Base-by-base conservation (phyloP, 2,329 filamentous ascomycete species). In the Diatrype stigma region DNA sequence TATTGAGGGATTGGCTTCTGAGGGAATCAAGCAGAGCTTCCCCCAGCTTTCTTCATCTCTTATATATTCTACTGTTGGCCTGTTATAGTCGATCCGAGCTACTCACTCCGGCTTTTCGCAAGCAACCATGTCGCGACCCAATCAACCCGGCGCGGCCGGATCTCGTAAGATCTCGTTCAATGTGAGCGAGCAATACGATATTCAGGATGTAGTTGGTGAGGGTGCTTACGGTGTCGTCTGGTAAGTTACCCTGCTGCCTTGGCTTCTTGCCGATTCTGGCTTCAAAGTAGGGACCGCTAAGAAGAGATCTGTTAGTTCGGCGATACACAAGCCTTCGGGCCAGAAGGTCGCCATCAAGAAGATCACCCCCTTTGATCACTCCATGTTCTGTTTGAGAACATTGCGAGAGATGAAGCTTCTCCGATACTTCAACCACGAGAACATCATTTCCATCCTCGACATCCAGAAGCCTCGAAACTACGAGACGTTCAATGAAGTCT, bases 331-430 rank as follows among this genome's bases (percentile, higher is more conserved):
- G 76, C 94, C 94, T 21, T 97, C 94, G 0, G 87, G 91, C 56
- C 94, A 99, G 74, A 97, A 97, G 75, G 94, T 99, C 54, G 94
- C 94, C 55, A 99, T 99, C 80, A 99, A 99, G 81, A 99, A 99
- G 82, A 99, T 99, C 66, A 97, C 92, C 0, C 94, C 94, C 6
- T 99, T 99, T 73, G 94, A 99, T 67, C 94, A 97, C 71, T 96
- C 91, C 69, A 96, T 96, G 92, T 96, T 96, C 80, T 96, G 93
- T 71, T 77, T 99, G 65, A 82, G 94, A 70, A 99, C 94, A 1
- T 79, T 99, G 60, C 91, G 94, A 72, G 94, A 99, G 76, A 99
- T 99, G 94, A 99, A 99, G 82, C 81, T 99, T 51, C 78, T 99
- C 65, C 84, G 94, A 65, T 97, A 99, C 75, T 99, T 99, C 79